Conservation (phyloP, 805 yeast genomes). For the Metschnikowia aberdeeniae region DNA sequence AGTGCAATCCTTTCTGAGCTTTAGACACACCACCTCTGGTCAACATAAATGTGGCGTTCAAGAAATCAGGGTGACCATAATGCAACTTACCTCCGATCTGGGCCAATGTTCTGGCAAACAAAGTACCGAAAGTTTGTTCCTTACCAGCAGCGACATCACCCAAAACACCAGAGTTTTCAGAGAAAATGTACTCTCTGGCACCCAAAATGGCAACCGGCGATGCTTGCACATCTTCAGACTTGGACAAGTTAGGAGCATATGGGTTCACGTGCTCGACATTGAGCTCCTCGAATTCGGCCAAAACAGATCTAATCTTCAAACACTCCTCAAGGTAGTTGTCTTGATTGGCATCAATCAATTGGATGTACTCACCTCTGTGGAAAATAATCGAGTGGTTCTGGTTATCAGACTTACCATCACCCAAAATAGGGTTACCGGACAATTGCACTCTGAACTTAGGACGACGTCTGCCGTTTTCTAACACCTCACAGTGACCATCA, state of each 20-base stretch:
- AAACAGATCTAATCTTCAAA: conserved; percentile 66
- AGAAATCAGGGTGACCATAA: conserved; percentile 84
- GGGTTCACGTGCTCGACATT: conserved; percentile 64
- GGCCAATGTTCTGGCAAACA: conserved; percentile 78
- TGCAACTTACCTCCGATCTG: conserved; percentile 80
- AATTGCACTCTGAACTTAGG: conserved; percentile 57
- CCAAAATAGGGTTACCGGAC: conserved; percentile 78
- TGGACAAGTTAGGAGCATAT: conserved; percentile 68
- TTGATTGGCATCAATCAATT: conserved; percentile 79
- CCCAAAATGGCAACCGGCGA: conserved; percentile 80
- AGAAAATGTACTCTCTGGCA: conserved; percentile 77
- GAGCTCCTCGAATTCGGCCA: conserved; percentile 72
- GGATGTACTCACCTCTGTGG: conserved; percentile 77
- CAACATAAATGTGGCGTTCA: conserved; percentile 71
- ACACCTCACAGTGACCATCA: conserved; percentile 41
- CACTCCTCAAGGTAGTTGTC: conserved; percentile 82
- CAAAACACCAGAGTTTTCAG: conserved; percentile 75
- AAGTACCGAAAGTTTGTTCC: conserved; percentile 83
- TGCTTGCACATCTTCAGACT: conserved; percentile 39
- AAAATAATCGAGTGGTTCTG: conserved; percentile 74
- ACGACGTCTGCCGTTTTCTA: conserved; percentile 52
- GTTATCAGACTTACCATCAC: conserved; percentile 83
- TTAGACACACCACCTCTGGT: conserved; percentile 86
- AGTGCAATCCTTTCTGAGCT: conserved; percentile 77
- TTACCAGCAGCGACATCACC: conserved; percentile 89